A percentile compares a stretch with the other conserved stretches of the same genome.
Conservation (phyloP, 257 asterid genomes). For the Avicennia marina region DNA sequence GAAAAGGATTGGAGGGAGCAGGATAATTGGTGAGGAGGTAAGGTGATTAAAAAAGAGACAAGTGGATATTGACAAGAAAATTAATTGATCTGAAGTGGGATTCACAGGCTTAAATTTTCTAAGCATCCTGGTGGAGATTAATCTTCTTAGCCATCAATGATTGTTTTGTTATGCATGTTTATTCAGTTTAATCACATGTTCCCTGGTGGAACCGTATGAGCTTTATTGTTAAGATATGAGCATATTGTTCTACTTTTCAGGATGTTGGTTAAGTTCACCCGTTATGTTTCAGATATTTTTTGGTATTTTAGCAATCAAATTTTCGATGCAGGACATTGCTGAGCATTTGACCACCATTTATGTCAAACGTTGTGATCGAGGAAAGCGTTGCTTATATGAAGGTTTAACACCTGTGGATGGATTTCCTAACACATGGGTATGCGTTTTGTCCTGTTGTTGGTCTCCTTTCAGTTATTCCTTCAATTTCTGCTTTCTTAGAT, state of each 20-base stretch:
- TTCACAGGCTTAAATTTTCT: background rate
- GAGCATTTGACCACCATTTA: conserved; percentile 90
- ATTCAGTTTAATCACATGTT: background rate
- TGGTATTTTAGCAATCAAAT: conserved; percentile 1
- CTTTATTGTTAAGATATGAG: too few species aligned
- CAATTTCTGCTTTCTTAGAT: conserved; percentile 1
- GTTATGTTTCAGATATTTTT: conserved; percentile 2
- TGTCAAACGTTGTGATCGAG: conserved; percentile 84
- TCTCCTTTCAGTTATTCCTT: conserved; percentile 3
- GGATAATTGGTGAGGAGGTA: too few species aligned
- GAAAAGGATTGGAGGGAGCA: too few species aligned
- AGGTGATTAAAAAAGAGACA: too few species aligned
- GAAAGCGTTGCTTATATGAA: conserved; percentile 89
- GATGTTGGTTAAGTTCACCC: background rate
- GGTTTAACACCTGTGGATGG: conserved; percentile 89
- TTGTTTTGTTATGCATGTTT: conserved; percentile 9
- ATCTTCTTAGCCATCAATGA: background rate
- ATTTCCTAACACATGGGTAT: conserved; percentile 70
- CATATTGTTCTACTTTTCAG: background rate
- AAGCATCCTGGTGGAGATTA: background rate
- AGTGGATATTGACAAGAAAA: background rate
- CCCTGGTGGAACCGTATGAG: background rate
- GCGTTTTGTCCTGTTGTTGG: background rate
- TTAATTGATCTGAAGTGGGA: background rate
- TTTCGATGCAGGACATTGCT: conserved; percentile 72